A percentile compares a stretch with the other conserved stretches of the same genome.
These are phyloP conservation scores for Neurospora sp. DNA, from an alignment of 495 filamentous ascomycete genomes.

Conservation along the genomic window DNA sequence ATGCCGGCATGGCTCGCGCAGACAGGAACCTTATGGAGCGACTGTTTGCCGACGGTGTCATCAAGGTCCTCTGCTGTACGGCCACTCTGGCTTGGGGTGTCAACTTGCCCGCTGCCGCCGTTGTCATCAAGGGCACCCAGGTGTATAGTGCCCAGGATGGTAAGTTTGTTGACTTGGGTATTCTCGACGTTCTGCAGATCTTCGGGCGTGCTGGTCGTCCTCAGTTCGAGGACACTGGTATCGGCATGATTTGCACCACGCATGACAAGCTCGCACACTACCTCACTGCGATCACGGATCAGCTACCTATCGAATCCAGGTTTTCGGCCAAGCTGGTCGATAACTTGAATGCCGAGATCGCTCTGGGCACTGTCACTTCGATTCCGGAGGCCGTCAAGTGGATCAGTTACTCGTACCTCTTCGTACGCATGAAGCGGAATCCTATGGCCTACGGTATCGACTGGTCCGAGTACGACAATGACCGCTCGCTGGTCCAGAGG, in stretches of 20 bases:
- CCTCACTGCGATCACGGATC: slow-evolving; percentile 82
- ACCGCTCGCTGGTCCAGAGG: slow-evolving; percentile 73
- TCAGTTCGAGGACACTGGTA: slow-evolving; percentile 91
- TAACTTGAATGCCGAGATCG: slow-evolving; percentile 92
- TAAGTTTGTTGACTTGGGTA: slow-evolving; percentile 93
- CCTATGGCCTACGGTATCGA: slow-evolving; percentile 93
- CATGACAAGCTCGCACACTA: slow-evolving; percentile 91
- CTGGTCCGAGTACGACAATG: slow-evolving; percentile 79
- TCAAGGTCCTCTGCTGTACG: slow-evolving; percentile 96
- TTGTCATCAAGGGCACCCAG: slow-evolving; percentile 96
- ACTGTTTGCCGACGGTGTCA: slow-evolving; percentile 75
- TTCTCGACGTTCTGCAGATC: slow-evolving; percentile 95
- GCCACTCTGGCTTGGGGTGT: slow-evolving; percentile 98
- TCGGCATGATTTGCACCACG: slow-evolving; percentile 93
- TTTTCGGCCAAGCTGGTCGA: slow-evolving; percentile 89
- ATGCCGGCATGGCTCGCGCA: slow-evolving; percentile 87
- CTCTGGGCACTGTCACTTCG: slow-evolving; percentile 89
- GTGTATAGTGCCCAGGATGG: slow-evolving; percentile 93
- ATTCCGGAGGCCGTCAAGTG: slow-evolving; percentile 90
- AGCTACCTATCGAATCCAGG: slow-evolving; percentile 89
- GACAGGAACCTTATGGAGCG: slow-evolving; percentile 91
- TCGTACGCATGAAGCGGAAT: slow-evolving; percentile 88
- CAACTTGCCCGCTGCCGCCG: slow-evolving; percentile 92
- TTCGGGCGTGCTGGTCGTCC: slow-evolving; percentile 97
- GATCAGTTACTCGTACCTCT: slow-evolving; percentile 96